Base-by-base conservation (phyloP, 192 early-diverging fungal species). In the Backusella sp. region DNA sequence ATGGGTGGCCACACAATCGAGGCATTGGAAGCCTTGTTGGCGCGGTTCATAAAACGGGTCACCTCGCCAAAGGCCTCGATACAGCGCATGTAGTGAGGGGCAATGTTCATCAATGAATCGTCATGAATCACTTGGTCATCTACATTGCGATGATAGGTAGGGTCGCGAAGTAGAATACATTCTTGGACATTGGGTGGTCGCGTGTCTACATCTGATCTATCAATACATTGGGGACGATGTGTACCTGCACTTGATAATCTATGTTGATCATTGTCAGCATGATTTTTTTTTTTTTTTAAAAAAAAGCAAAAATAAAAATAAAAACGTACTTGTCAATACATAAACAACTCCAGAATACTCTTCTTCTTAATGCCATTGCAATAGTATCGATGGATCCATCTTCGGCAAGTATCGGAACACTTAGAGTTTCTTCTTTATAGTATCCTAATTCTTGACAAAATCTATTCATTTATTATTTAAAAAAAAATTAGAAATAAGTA, bases 311-410 rank as follows among this genome's bases (percentile, higher is more conserved):
- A 23, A 62, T 28, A 28, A n/a, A 62, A 11, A 26, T 15, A 9
- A 39, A 4, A 21, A 76, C 83, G 65, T 79, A 79, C 79, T 77
- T 82, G 59, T 88, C 87, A 46, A 87, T 44, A n/a, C 78, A 76
- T 39, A 86, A 85, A 65, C 83, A 85, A 35, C 79, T 77, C 87
- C 87, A 88, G 36, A 86, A 88, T 14, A 84, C 83, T 34, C 87
- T 72, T 44, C 85, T 59, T 21, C 83, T 56, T 44, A 80, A 39
- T 36, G 62, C 68, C 79, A 80, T 80, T 26, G 79, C 79, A 36
- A 66, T 72, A 67, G 52, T 84, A 80, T 70, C 83, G 39, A 79
- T 82, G 15, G 80, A 81, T 80, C 83, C 85, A 73, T 81, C 80
- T 30, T 76, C 73, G n/a, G 79, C 85, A 28, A 80, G 39, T 30